Percentiles rank a stretch among this genome's conserved stretches.
Evolutionary conservation across 179 eudicot species (phyloP).

Genomic region (Kewa caespitosa): DNA sequence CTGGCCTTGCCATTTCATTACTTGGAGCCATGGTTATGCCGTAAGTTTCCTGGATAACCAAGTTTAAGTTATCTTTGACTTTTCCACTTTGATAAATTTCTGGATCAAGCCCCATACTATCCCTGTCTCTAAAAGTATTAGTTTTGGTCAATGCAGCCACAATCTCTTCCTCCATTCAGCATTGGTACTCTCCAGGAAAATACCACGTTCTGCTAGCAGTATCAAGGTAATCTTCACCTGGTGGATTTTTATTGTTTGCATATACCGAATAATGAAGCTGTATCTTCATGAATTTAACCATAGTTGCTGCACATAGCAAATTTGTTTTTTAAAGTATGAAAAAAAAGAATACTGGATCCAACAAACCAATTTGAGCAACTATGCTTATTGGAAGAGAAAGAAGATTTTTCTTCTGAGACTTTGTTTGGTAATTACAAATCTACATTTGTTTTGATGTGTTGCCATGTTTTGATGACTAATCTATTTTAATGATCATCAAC

Average conservation of each 20-base stretch:
- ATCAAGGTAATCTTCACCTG: constrained; percentile 56
- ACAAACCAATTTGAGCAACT: no score
- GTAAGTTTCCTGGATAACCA: constrained; percentile 45
- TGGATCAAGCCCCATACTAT: not conserved
- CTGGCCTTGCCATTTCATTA: constrained; percentile 88
- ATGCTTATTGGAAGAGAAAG: no score
- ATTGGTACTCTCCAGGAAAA: constrained; percentile 89
- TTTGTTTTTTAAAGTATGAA: no score
- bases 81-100: not conserved
- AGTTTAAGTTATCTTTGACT: not conserved
- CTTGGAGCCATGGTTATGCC: constrained; percentile 99
- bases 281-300: not conserved
- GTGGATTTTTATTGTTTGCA: not conserved
- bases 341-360: no score
- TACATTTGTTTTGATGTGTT: not conserved
- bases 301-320: no score
- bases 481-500: not conserved
- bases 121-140: not conserved
- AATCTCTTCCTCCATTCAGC: constrained; percentile 98
- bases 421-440: not conserved
- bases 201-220: constrained; percentile 77
- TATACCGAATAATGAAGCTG: not conserved
- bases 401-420: no score
- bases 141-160: constrained; percentile 62
- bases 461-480: no score